Conservation (phyloP, 1,284 basidiomycete species). For the Meripilus lineatus region DNA sequence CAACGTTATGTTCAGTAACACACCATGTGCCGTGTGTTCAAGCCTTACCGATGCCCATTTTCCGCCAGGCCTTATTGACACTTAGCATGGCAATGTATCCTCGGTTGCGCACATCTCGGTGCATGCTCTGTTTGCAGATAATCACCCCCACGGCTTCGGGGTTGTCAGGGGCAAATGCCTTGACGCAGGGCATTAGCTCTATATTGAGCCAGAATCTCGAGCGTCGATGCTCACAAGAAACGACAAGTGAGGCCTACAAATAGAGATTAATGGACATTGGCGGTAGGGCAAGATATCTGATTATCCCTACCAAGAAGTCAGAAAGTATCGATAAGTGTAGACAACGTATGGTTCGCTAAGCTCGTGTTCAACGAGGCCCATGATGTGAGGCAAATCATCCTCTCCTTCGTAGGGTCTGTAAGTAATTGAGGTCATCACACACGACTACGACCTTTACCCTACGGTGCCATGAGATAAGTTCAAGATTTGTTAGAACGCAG, state of each 20-base stretch:
- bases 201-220: background rate
- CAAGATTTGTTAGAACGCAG: too few species aligned
- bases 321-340: constrained; percentile 91
- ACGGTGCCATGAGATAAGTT: too few species aligned
- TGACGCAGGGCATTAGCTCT: background rate
- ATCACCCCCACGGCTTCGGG: constrained; percentile 81
- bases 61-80: constrained; percentile 75
- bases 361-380: constrained; percentile 86
- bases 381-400: constrained; percentile 75
- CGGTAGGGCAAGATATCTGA: background rate
- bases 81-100: constrained; percentile 99
- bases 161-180: constrained; percentile 59
- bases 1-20: background rate
- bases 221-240: constrained; percentile 65
- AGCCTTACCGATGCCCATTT: constrained; percentile 94
- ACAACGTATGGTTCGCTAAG: constrained; percentile 95
- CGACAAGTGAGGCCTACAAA: constrained; percentile 83
- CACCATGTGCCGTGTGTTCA: constrained; percentile 33
- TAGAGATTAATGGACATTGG: constrained; percentile 8
- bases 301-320: constrained; percentile 80
- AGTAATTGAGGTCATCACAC: too few species aligned
- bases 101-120: constrained; percentile 72
- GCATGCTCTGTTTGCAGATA: constrained; percentile 92
- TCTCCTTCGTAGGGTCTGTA: constrained; percentile 76
- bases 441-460: too few species aligned